Base-by-base conservation (phyloP, 2,329 filamentous ascomycete genomes). In the Fusarium tupiense region DNA sequence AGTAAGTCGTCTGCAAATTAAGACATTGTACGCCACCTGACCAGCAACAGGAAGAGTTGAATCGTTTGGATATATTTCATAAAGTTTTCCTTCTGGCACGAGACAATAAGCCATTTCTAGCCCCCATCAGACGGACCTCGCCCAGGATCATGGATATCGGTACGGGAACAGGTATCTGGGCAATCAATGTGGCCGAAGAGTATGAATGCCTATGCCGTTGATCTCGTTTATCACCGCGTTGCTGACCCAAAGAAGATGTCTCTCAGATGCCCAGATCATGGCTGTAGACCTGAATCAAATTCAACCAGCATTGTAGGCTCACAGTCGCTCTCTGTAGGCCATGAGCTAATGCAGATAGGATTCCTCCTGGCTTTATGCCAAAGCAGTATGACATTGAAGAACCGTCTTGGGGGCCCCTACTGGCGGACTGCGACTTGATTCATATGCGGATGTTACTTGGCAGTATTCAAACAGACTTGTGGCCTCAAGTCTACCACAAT, bases 91-190 rank as follows among this genome's bases (percentile, higher is more conserved):
- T 88, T 22, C 88, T 93, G 26, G 90, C 90, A 57, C 90, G 92
- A 72, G 85, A 87, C 43, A 81, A 86, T 5, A 76, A 76, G 38
- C 72, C 80, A 5, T 77, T 81, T 64, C 63, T 73, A 61, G 35
- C 64, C 69, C 63, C 72, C 46, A 38, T 72, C 77, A 31, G 61
- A 53, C 60, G 69, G 33, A 47, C 67, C 69, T 26, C 69, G 61
- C 53, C 79, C 37, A 83, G 84, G 58, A 86, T 92, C 54, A 80
- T 93, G 47, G 91, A 93, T 78, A 80, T 98, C 61, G 96, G 95
- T 47, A 95, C 93, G 72, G 96, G 95, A 26, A 97, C 94, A 2
- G 95, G 94, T 44, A 96, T 97, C 70, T 98, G 96, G 96, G 90
- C 93, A 46, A 93, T 97, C 77, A 93, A 96, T 75, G 92, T 98